phyloP scores from a whole-genome alignment of 2,329 filamentous ascomycete genomes.

The Diplocarpon rosae region DNA sequence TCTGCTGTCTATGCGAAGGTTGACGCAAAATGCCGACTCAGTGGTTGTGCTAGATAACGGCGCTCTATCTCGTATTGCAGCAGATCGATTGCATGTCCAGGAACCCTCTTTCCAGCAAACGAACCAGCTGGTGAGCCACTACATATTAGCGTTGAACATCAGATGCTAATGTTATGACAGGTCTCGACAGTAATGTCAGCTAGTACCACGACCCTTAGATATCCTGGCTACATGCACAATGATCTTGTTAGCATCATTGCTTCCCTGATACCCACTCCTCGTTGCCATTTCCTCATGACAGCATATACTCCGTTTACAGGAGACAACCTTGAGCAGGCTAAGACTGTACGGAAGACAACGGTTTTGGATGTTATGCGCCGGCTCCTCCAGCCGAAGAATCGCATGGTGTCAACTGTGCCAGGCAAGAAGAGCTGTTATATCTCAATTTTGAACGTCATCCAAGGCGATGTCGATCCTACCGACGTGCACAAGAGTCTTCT shows the following conservation, averaged over 20 bases:
- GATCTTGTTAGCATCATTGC: constrained; percentile 95
- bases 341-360: constrained; percentile 95
- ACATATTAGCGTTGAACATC: not conserved
- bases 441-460: constrained; percentile 96
- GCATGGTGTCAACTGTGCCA: constrained; percentile 94
- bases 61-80: constrained; percentile 84
- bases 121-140: constrained; percentile 63
- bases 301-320: constrained; percentile 97
- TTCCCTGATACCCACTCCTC: constrained; percentile 87
- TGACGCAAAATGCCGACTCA: constrained; percentile 94
- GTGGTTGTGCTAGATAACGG: constrained; percentile 97
- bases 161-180: constrained; percentile 30
- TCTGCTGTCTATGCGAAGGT: constrained; percentile 75
- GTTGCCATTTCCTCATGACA: constrained; percentile 97
- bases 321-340: constrained; percentile 91
- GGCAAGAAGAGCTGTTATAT: constrained; percentile 99
- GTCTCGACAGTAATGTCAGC: constrained; percentile 97
- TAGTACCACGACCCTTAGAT: constrained; percentile 89
- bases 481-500: constrained; percentile 97
- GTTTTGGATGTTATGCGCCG: constrained; percentile 96
- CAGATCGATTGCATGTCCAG: constrained; percentile 87
- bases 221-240: constrained; percentile 99
- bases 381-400: constrained; percentile 92
- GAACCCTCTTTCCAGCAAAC: constrained; percentile 95
- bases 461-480: constrained; percentile 94